Evolutionary conservation across 1,139 yeast genomes (phyloP).

Genomic region (Yamadazyma taylorii): DNA sequence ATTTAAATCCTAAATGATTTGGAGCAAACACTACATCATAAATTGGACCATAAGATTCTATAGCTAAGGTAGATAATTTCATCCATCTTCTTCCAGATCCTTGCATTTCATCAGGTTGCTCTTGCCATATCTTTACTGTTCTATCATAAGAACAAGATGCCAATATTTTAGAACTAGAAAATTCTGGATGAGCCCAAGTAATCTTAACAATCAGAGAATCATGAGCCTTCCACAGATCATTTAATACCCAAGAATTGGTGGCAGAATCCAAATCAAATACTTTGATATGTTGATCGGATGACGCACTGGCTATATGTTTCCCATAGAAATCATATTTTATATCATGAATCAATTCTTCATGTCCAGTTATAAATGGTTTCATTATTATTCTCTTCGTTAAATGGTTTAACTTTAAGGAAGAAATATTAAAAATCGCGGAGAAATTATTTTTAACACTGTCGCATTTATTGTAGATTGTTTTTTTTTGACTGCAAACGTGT

Average conservation of each 20-base stretch:
- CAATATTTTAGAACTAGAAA: constrained; percentile 67
- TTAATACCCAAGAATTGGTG: constrained; percentile 66
- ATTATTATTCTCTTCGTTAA: constrained; percentile 17
- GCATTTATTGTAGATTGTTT: not conserved
- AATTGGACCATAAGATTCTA: constrained; percentile 83
- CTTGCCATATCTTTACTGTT: constrained; percentile 89
- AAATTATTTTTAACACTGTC: not conserved
- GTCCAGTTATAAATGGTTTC: constrained; percentile 82
- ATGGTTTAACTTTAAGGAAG: too few species aligned
- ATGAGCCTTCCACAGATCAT: constrained; percentile 94
- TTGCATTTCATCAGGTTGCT: constrained; percentile 72
- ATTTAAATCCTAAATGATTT: constrained; percentile 72
- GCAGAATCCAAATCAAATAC: constrained; percentile 71
- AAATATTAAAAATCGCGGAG: constrained; percentile 2
- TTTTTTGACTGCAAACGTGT: constrained; percentile 3
- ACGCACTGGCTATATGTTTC: constrained; percentile 83
- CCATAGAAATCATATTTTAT: constrained; percentile 90
- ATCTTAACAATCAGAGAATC: constrained; percentile 82
- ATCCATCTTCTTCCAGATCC: constrained; percentile 84
- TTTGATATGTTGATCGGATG: constrained; percentile 88
- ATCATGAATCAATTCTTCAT: constrained; percentile 88
- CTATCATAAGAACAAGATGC: constrained; percentile 91
- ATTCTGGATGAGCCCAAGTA: constrained; percentile 94
- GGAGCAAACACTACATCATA: constrained; percentile 93
- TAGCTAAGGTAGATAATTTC: constrained; percentile 66